Conservation (phyloP, 345 rosid species). For the Populus ilicifolia region DNA sequence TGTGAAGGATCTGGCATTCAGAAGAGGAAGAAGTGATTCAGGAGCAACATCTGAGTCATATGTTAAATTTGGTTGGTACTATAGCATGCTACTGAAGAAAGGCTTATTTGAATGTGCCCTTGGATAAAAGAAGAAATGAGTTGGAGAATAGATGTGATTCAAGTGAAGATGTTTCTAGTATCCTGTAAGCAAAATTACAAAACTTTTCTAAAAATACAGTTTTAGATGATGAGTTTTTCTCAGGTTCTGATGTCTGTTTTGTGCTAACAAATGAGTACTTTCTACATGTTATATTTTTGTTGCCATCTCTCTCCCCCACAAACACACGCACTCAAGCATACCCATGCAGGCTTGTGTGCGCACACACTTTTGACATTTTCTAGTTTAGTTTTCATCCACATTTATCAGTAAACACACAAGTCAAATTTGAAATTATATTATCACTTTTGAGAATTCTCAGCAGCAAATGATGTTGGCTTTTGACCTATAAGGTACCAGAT, state of each 20-base stretch:
- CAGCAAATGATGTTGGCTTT: not conserved
- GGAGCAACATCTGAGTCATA: not conserved
- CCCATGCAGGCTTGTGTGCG: not conserved
- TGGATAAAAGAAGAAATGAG: not conserved
- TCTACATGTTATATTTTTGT: not conserved
- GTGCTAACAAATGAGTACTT: not conserved
- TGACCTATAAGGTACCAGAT: not conserved
- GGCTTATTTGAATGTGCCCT: not conserved
- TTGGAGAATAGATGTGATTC: not conserved
- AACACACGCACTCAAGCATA: not conserved
- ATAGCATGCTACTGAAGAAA: not conserved
- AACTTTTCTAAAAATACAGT: not conserved
- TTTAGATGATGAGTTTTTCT: not conserved
- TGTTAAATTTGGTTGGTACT: not conserved
- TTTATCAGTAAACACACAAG: not conserved
- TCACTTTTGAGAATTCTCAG: not conserved
- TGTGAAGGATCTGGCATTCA: not conserved
- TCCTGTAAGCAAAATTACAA: not conserved
- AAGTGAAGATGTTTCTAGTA: not conserved
- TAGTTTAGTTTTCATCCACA: not conserved
- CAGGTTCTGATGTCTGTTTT: not conserved
- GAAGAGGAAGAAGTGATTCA: not conserved
- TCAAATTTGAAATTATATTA: not conserved
- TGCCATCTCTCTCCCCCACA: not conserved
- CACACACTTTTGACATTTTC: not conserved